phyloP scores from a whole-genome alignment of 257 asterid genomes.

The Solanum microdontum region DNA sequence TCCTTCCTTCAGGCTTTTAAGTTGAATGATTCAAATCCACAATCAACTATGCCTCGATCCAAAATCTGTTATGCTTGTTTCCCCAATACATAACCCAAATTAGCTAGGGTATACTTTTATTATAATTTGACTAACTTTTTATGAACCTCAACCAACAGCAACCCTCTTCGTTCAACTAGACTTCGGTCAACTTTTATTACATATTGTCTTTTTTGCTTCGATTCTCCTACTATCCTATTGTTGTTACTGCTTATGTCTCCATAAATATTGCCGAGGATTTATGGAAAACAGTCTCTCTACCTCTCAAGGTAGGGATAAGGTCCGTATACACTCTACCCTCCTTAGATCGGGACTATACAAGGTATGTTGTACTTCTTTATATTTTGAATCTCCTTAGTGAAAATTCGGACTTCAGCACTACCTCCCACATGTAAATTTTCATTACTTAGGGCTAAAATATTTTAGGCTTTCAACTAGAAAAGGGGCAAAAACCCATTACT shows the following conservation, averaged over 20 bases:
- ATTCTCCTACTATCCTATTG: neutral
- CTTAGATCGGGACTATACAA: neutral
- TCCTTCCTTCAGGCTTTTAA: neutral
- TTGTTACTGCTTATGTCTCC: neutral
- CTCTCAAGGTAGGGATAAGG: neutral
- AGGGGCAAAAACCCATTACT: neutral
- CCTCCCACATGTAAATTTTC: neutral
- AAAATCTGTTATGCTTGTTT: neutral
- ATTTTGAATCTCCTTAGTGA: neutral
- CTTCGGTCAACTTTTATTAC: neutral
- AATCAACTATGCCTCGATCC: neutral
- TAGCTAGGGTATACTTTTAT: neutral
- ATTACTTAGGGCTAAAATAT: neutral
- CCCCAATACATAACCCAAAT: neutral
- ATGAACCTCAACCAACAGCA: neutral
- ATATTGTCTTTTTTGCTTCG: neutral
- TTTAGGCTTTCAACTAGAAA: neutral
- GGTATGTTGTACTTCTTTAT: neutral
- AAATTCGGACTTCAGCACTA: neutral
- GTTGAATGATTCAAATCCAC: neutral
- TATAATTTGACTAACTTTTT: neutral
- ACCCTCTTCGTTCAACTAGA: neutral
- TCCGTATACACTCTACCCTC: neutral
- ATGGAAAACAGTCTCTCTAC: neutral
- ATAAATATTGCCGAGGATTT: neutral